These are phyloP conservation scores for Verticillium albo-atrum DNA, from an alignment of 2,329 filamentous ascomycete genomes.

Conservation along the genomic window DNA sequence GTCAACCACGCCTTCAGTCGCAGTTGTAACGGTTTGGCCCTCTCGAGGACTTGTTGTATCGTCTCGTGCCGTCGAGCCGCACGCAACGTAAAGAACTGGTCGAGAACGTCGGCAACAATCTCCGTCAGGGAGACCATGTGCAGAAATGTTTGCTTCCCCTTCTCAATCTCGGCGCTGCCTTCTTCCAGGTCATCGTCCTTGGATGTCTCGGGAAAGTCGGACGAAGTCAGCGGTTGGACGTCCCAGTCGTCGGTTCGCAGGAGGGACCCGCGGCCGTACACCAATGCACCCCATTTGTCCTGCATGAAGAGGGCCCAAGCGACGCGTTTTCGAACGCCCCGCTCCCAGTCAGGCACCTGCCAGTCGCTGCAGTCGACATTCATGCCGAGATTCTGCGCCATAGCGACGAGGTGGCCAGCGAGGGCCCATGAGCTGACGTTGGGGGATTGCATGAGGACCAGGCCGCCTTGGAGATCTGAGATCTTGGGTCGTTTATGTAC, in stretches of 20 bases:
- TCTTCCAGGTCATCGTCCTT: constrained; percentile 20
- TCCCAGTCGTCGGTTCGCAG: constrained; percentile 47
- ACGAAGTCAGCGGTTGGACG: constrained; percentile 22
- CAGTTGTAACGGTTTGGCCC: constrained; percentile 41
- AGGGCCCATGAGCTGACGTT: constrained; percentile 28
- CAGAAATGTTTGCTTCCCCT: constrained; percentile 34
- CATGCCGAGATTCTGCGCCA: constrained; percentile 43
- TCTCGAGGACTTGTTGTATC: constrained; percentile 29
- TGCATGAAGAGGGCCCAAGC: constrained; percentile 55
- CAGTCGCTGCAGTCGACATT: constrained; percentile 50
- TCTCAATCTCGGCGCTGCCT: constrained; percentile 30
- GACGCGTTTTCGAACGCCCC: constrained; percentile 48
- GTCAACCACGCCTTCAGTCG: constrained; percentile 40
- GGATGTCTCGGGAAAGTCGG: constrained; percentile 19
- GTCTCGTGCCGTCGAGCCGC: constrained; percentile 3
- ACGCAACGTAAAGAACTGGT: constrained; percentile 14
- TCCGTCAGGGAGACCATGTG: constrained; percentile 38
- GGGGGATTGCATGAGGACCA: constrained; percentile 34
- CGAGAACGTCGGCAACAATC: constrained; percentile 38
- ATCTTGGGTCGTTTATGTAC: constrained; percentile 33
- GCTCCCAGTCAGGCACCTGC: constrained; percentile 50
- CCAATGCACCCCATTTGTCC: constrained; percentile 51
- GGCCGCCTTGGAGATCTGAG: constrained; percentile 37
- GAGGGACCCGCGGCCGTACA: constrained; percentile 47
- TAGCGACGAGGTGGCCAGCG: constrained; percentile 36